Evolutionary conservation across 495 filamentous ascomycete species (phyloP), one percentile per base, ranked within the genome.

Genomic region (Chaetomium cochliodes): DNA sequence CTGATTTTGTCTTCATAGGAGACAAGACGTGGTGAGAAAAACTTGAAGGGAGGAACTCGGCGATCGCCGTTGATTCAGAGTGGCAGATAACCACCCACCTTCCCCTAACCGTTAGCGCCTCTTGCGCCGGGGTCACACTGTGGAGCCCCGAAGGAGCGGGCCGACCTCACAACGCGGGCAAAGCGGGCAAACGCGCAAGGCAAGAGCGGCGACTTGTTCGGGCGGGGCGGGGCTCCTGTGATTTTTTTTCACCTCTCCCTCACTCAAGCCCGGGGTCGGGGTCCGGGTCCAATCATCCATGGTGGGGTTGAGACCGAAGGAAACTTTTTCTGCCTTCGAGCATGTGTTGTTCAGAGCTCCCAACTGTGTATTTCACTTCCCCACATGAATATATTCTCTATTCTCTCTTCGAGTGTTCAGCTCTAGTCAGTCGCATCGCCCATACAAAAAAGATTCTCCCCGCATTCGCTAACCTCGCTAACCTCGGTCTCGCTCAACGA

Each of bases 191-290:
- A 26, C 54, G 46, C 56, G 47, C 18, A n/a, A 54, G 26, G 22
- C 13, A 1, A 26, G 58, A 23, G 57, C 26, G 41, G 13, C 41
- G 13, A 44, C 41, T 18, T 54, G 52, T 20, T 37, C 25, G 52
- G 52, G 64, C 64, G 64, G 64, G 64, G 64, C 55, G 64, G 64
- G 64, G 64, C 55, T 57, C 63, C n/a, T 26, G 46, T 26, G 46
- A 13, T 49, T 47, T 60, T 57, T 65, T 61, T 58, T 57, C 50
- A 5, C 20, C 8, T 20, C 33, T 20, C 13, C 47, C 26, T 26
- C 12, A 46, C 55, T 33, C 12, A 46, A 16, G 18, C 46, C 42
- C 28, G 56, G 42, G 20, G 33, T 25, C 28, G 56, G 42, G 20
- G 33, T 25, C 1, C 41, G 12, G 22, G 37, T 5, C 55, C 41